Evolutionary conservation across 1,139 yeast genomes (phyloP).

Genomic region (Yamadazyma aaseri): DNA sequence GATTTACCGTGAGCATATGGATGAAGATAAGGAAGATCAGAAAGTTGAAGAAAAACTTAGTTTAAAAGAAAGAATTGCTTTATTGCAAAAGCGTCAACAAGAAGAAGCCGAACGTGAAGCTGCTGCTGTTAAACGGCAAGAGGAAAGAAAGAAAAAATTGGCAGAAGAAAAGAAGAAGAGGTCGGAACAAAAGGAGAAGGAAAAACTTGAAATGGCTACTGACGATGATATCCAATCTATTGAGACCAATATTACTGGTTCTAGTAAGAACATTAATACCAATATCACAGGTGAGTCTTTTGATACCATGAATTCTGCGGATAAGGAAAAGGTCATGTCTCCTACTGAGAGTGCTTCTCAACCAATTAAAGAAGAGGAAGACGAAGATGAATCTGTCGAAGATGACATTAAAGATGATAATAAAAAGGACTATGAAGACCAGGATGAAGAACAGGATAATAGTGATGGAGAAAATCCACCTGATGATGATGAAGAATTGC

Average conservation of each 20-base stretch:
- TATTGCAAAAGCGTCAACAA: constrained; percentile 77
- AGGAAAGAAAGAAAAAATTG: constrained; percentile 48
- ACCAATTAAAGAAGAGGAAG: not conserved
- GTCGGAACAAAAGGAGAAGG: constrained; percentile 2
- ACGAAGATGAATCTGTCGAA: constrained; percentile 1
- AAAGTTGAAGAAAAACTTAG: constrained; percentile 51
- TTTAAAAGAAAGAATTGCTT: constrained; percentile 80
- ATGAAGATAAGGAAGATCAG: constrained; percentile 39
- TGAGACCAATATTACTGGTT: not conserved
- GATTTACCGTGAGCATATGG: constrained; percentile 19
- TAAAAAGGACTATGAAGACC: constrained; percentile 3
- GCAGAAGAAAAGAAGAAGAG: constrained; percentile 5
- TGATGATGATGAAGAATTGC: constrained; percentile 74
- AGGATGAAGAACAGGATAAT: constrained; percentile 5
- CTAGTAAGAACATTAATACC: not conserved
- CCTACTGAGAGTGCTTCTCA: not conserved
- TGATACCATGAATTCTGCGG: not conserved
- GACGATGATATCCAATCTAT: not conserved
- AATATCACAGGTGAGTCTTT: constrained; percentile 2
- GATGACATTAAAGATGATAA: not conserved
- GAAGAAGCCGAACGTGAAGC: constrained; percentile 78
- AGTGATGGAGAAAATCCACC: constrained; percentile 18
- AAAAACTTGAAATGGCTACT: not conserved
- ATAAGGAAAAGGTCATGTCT: too few species aligned
- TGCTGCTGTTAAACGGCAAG: constrained; percentile 56